These are phyloP conservation scores for Trichosporon sp. DNA, from an alignment of 1,284 basidiomycete species.

Conservation along the genomic window DNA sequence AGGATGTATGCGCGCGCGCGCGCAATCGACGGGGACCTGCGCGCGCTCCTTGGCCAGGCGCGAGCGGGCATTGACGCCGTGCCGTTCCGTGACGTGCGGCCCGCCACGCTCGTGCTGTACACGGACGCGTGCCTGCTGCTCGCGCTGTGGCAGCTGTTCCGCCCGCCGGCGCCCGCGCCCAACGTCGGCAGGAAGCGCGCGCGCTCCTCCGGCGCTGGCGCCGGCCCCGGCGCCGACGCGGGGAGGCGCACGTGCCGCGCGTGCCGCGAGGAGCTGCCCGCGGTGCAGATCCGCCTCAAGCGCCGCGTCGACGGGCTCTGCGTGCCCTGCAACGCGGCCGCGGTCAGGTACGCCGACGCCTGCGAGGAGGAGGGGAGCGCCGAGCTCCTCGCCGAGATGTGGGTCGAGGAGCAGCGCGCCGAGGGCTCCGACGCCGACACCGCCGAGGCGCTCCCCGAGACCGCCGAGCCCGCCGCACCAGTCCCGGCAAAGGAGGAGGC, in stretches of 20 bases:
- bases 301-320: background rate
- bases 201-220: too few relatives aligned
- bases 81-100: constrained; percentile 48
- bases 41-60: constrained; percentile 44
- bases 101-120: constrained; percentile 50
- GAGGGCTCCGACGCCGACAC: too few relatives aligned
- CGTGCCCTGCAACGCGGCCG: background rate
- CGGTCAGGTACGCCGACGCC: background rate
- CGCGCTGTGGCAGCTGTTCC: constrained; percentile 20
- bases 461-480: too few relatives aligned
- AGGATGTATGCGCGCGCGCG: background rate
- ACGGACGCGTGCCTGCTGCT: constrained; percentile 49
- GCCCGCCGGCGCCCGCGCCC: background rate
- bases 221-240: background rate
- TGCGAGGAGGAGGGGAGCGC: background rate
- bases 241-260: background rate
- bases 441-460: too few relatives aligned
- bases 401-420: background rate
- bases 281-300: background rate
- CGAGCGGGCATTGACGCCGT: constrained; percentile 49
- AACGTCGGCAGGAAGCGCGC: too few relatives aligned
- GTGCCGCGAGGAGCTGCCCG: background rate
- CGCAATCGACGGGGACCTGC: background rate
- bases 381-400: background rate
- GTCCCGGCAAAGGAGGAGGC: background rate